These are phyloP conservation scores for Fusarium sulawesiense DNA, from an alignment of 2,329 filamentous ascomycete species.

Conservation along the genomic window DNA sequence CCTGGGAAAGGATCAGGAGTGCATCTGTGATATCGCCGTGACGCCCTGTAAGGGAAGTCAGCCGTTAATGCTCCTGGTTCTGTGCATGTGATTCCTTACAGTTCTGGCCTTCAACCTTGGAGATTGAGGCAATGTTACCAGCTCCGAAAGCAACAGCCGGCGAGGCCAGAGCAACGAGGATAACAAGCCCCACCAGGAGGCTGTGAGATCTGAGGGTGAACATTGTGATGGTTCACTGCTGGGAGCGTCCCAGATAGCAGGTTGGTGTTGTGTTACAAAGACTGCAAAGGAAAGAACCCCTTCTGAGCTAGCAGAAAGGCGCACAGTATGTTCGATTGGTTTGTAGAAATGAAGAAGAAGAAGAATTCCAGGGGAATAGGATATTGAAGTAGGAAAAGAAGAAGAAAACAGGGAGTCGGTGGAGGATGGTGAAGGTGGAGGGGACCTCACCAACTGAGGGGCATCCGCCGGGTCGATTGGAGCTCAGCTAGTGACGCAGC, in stretches of 20 bases:
- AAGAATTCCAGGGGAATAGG: background rate
- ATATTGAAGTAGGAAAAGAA: slow-evolving; percentile 18
- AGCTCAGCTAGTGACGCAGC: slow-evolving; percentile 41
- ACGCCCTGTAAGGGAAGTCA: slow-evolving; percentile 64
- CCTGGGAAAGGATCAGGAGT: slow-evolving; percentile 76
- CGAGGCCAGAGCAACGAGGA: slow-evolving; percentile 74
- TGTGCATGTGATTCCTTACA: slow-evolving; percentile 60
- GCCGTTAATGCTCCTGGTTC: background rate
- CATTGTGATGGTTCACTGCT: slow-evolving; percentile 54
- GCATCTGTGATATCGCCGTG: slow-evolving; percentile 95
- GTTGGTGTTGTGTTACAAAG: slow-evolving; percentile 15
- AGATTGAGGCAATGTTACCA: slow-evolving; percentile 86
- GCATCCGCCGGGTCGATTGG: slow-evolving; percentile 17
- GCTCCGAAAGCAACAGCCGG: slow-evolving; percentile 84
- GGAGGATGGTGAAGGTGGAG: slow-evolving; percentile 31
- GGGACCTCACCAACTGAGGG: slow-evolving; percentile 43
- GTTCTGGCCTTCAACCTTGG: slow-evolving; percentile 85
- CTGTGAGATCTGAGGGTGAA: slow-evolving; percentile 60
- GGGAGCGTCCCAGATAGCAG: slow-evolving; percentile 27
- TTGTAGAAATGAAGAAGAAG: slow-evolving; percentile 9
- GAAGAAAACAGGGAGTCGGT: slow-evolving; percentile 27
- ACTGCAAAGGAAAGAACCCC: slow-evolving; percentile 24
- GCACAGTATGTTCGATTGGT: background rate
- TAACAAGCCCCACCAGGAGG: slow-evolving; percentile 65
- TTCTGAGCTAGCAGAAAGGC: slow-evolving; percentile 39